phyloP scores from a whole-genome alignment of 768 basidiomycete genomes.

The Rubroboletus satanas region DNA sequence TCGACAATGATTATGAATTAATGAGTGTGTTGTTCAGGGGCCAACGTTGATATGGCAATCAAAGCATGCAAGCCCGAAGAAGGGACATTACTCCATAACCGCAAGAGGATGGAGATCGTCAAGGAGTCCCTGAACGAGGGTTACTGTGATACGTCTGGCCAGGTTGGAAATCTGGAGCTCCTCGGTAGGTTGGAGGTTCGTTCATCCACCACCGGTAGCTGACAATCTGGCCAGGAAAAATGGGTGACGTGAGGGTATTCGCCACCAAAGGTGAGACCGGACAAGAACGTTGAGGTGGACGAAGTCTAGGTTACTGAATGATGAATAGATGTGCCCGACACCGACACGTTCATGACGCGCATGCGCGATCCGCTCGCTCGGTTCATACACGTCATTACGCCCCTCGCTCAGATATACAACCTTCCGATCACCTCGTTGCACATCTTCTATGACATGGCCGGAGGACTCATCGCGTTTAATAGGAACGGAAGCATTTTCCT shows the following conservation, averaged over 20 bases:
- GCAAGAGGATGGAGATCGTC: conserved; percentile 65
- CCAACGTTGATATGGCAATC: conserved; percentile 69
- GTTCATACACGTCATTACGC: conserved; percentile 67
- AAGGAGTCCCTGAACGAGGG: conserved; percentile 76
- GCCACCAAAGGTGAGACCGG: conserved; percentile 50
- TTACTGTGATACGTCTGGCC: conserved; percentile 76
- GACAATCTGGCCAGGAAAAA: conserved; percentile 42
- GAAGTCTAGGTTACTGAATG: neutral
- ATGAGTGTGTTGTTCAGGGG: conserved; percentile 28
- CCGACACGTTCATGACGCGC: conserved; percentile 43
- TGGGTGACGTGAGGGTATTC: conserved; percentile 61
- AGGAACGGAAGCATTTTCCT: conserved; percentile 83
- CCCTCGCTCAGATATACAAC: conserved; percentile 66
- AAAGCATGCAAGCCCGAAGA: conserved; percentile 70
- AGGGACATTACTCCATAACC: conserved; percentile 55
- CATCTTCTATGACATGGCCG: conserved; percentile 79
- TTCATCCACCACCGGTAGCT: neutral
- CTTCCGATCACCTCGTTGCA: conserved; percentile 73
- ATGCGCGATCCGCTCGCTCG: conserved; percentile 61
- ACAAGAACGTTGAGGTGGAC: neutral
- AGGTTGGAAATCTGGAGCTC: conserved; percentile 53
- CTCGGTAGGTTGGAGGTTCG: conserved; percentile 44
- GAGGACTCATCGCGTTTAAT: conserved; percentile 92
- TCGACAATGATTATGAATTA: neutral
- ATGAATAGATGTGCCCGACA: conserved; percentile 53